Conservation (phyloP, 768 basidiomycete species). For the Boletus coccyginus region DNA sequence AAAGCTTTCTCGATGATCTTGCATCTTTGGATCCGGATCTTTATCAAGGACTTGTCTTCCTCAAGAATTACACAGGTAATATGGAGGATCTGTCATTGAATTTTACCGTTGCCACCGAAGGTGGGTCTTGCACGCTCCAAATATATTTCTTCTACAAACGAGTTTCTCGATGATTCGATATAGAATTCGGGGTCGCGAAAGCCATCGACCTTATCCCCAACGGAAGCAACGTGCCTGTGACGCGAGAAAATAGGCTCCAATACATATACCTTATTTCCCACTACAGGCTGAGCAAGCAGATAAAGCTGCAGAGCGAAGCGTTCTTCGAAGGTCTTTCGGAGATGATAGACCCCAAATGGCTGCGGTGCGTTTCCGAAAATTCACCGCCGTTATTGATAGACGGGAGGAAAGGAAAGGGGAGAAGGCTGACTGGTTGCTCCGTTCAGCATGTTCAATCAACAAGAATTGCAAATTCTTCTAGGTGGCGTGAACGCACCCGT, state of each 20-base stretch:
- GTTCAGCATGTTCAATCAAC: conserved; percentile 92
- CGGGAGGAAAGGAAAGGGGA: not conserved
- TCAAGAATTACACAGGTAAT: conserved; percentile 88
- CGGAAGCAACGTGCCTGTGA: conserved; percentile 81
- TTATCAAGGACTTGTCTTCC: conserved; percentile 87
- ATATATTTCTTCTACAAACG: not conserved
- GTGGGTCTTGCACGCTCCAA: conserved; percentile 38
- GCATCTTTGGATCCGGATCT: conserved; percentile 88
- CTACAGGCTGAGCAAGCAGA: conserved; percentile 86
- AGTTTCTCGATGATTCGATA: not conserved
- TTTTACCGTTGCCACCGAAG: conserved; percentile 85
- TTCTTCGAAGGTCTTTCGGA: conserved; percentile 93
- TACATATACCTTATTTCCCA: conserved; percentile 91
- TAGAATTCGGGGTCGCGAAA: conserved; percentile 81
- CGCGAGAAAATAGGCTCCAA: conserved; percentile 82
- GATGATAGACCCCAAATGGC: conserved; percentile 89
- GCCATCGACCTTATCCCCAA: conserved; percentile 77
- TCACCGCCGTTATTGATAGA: not conserved
- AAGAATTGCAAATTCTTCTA: conserved; percentile 88
- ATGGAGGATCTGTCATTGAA: conserved; percentile 87
- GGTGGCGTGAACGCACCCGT: conserved; percentile 86
- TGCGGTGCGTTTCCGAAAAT: conserved; percentile 45
- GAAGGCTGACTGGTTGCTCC: conserved; percentile 9
- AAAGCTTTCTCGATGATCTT: conserved; percentile 91
- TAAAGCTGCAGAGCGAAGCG: conserved; percentile 75